Percentiles rank a stretch among this genome's conserved stretches.
phyloP scores from a whole-genome alignment of 495 filamentous ascomycete genomes.

The Neurospora tetraspora region DNA sequence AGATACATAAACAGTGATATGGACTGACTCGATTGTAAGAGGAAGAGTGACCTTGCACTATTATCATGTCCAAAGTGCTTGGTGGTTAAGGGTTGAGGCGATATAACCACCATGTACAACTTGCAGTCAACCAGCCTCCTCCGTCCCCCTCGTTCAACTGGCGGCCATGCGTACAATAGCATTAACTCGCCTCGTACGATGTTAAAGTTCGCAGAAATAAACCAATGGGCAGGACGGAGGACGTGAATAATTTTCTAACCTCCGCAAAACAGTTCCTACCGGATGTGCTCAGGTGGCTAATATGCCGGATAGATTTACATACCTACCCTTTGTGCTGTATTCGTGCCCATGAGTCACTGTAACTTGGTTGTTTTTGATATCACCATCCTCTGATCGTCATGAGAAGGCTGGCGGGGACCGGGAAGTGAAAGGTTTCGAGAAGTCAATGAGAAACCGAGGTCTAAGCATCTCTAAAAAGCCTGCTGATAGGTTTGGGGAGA shows the following conservation, averaged over 20 bases:
- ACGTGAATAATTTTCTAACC: background rate
- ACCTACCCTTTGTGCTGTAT: background rate
- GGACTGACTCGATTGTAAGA: background rate
- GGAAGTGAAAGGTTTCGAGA: background rate
- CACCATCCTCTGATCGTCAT: background rate
- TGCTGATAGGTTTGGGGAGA: background rate
- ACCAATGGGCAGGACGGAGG: background rate
- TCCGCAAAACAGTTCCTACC: background rate
- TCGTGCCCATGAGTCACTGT: background rate
- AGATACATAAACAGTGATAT: background rate
- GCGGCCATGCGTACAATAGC: no score
- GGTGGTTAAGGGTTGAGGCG: no score
- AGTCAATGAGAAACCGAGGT: background rate
- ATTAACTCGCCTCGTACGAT: no score
- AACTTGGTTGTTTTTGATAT: background rate
- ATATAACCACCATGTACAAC: no score
- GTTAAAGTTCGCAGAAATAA: background rate
- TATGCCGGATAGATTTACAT: background rate
- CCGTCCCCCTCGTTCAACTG: no score
- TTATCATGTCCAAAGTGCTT: no score
- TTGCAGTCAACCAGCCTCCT: no score
- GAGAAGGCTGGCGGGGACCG: background rate
- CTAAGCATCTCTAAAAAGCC: background rate
- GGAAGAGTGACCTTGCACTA: background rate
- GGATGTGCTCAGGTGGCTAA: background rate